Base-by-base conservation (phyloP, 495 filamentous ascomycete species). In the Geopyxis carbonaria region DNA sequence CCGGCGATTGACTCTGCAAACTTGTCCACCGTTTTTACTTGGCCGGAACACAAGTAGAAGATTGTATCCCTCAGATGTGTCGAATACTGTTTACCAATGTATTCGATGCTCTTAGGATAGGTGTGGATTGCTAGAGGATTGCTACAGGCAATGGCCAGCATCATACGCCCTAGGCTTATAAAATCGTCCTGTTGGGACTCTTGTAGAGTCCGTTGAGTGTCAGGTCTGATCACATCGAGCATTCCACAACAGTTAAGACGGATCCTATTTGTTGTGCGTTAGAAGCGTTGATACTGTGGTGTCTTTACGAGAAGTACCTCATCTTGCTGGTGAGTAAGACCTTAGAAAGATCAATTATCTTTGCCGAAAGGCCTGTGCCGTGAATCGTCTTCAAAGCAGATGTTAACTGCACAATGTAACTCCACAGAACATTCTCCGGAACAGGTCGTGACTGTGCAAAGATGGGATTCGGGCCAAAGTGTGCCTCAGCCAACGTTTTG, bases 361-460 rank as follows among this genome's bases (percentile, higher is more conserved):
- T 65, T 28, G 85, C 85, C 15, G 89, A 87, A 13, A 94, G 68
- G 4, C 80, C 77, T 29, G 66, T 70, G 20, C 68, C 65, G 56
- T 97, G 89, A 31, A 95, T 86, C 2, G 75, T 67, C 57, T 82
- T 89, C 27, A 97, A 64, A 4, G 78, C 87, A 44, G 76, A 83
- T n/a, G 79, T 74, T 40, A 95, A 78, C 60, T 97, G 89, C 22
- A 85, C 78, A 35, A 94, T 72, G 54, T 94, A 97, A 42, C 74
- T 70, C 91, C 91, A 97, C 2, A 97, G 58, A 15, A 79, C 63
- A 46, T 76, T 71, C 58, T 94, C 91, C 0, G 77, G 67, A 13
- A 91, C 65, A 21, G 28, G 36, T 11, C 36, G 22, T 10, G 38
- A 31, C 13, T 23, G 20, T 2, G 10, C 20, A 23, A 32, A 41